These are phyloP conservation scores for Mortierella alpina DNA, from an alignment of 192 early-diverging fungal species.

Conservation along the genomic window DNA sequence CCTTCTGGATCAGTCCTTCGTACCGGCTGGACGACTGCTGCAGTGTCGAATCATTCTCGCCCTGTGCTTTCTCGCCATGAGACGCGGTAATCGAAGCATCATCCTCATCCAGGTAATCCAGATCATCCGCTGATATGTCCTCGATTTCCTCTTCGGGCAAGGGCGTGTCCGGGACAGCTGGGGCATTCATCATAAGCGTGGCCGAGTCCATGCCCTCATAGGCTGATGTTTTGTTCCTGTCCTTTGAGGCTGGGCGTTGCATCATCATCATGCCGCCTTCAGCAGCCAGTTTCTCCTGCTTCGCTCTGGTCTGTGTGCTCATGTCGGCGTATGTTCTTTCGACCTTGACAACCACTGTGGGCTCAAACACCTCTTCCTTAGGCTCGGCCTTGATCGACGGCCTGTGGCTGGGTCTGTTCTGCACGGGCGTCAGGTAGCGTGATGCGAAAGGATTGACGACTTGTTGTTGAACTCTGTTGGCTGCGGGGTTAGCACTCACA, in stretches of 20 bases:
- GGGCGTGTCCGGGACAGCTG: conserved; percentile 35
- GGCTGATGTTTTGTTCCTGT: conserved; percentile 8
- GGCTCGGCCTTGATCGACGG: conserved; percentile 27
- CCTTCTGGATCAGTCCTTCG: conserved; percentile 31
- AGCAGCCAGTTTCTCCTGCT: conserved; percentile 17
- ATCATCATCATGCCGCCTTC: conserved; percentile 38
- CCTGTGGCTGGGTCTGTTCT: background rate
- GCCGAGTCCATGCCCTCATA: conserved; percentile 37
- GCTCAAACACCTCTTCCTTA: conserved; percentile 33
- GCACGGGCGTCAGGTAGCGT: background rate
- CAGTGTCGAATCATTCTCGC: background rate
- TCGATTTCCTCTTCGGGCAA: conserved; percentile 16
- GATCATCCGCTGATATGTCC: background rate
- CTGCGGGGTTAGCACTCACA: conserved; percentile 6
- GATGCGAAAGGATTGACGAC: conserved; percentile 5
- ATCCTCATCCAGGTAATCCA: background rate
- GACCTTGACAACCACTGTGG: conserved; percentile 24
- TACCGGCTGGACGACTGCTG: conserved; percentile 18
- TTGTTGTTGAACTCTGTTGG: conserved; percentile 10
- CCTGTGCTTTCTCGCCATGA: background rate
- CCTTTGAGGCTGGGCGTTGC: conserved; percentile 6
- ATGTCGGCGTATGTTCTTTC: conserved; percentile 43
- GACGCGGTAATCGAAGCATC: background rate
- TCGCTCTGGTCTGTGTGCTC: conserved; percentile 49
- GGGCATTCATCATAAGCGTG: conserved; percentile 20